A percentile compares a stretch with the other conserved stretches of the same genome.
Conservation (phyloP, 1,284 basidiomycete species). For the Naganishia sp. region DNA sequence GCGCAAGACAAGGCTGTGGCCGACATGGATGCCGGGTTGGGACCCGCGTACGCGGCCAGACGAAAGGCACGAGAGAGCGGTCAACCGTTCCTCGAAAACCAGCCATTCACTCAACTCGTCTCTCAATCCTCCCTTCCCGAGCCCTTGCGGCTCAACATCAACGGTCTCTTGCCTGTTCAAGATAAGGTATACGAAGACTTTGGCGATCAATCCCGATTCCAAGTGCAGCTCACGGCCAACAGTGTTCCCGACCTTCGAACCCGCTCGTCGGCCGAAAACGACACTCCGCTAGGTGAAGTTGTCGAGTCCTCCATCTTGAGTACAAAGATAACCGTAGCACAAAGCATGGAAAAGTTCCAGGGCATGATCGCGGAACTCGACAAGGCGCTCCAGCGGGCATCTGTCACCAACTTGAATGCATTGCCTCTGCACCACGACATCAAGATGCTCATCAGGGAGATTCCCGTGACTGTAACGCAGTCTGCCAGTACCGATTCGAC, state of each 20-base stretch:
- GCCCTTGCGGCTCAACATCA: conserved; percentile 78
- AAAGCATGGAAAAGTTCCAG: conserved; percentile 56
- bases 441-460: conserved; percentile 75
- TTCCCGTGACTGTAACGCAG: conserved; percentile 75
- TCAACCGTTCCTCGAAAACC: conserved; percentile 85
- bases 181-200: conserved; percentile 95
- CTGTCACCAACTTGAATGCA: conserved; percentile 63
- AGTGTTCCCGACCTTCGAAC: conserved; percentile 1
- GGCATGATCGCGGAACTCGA: conserved; percentile 76
- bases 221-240: conserved; percentile 2
- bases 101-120: conserved; percentile 65
- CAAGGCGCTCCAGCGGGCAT: conserved; percentile 69
- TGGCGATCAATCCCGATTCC: conserved; percentile 57
- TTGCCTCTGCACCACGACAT: conserved; percentile 83
- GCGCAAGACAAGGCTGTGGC: conserved; percentile 94
- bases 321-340: conserved; percentile 39
- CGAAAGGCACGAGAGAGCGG: conserved; percentile 76
- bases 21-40: conserved; percentile 93
- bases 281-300: conserved; percentile 36
- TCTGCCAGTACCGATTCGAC: conserved; percentile 79
- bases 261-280: conserved; percentile 36
- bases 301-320: conserved; percentile 37
- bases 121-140: conserved; percentile 84
- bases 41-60: conserved; percentile 76
- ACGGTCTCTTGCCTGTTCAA: conserved; percentile 80